These are phyloP conservation scores for Cryphonectria japonica DNA, from an alignment of 2,329 filamentous ascomycete species.

Conservation along the genomic window DNA sequence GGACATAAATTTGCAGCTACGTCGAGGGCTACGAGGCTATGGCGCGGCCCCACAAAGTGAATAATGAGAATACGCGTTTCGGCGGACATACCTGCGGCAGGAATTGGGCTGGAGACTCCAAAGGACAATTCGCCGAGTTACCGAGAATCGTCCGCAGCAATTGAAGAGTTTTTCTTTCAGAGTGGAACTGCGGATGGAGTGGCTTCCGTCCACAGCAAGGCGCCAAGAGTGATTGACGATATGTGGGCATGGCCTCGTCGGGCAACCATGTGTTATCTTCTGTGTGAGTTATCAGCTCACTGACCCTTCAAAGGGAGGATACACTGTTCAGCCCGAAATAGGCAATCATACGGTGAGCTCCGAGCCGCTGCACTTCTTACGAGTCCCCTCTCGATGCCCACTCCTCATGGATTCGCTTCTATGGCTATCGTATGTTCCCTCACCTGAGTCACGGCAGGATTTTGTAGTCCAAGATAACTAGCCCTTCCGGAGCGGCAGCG, in stretches of 20 bases:
- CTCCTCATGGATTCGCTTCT: no score
- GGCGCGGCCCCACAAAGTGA: not conserved
- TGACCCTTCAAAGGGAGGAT: not conserved
- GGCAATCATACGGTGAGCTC: not conserved
- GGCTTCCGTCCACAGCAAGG: not conserved
- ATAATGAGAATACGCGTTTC: not conserved
- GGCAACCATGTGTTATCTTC: not conserved
- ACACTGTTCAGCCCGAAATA: not conserved
- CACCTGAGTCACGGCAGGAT: not conserved
- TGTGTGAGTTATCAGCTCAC: not conserved
- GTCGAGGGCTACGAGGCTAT: not conserved
- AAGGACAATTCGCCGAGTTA: not conserved
- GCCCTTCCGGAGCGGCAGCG: constrained; percentile 13
- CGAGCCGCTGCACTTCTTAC: not conserved
- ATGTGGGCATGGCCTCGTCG: not conserved
- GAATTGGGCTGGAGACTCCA: not conserved
- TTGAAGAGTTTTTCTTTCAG: not conserved
- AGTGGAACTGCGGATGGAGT: constrained; percentile 3
- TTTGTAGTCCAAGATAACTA: not conserved
- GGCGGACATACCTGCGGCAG: not conserved
- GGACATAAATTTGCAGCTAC: not conserved
- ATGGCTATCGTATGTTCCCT: not conserved
- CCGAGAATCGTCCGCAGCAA: not conserved
- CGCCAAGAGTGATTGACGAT: not conserved
- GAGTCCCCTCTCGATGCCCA: not conserved